Conservation (phyloP, 805 yeast species). For the Torulaspora gathmanii region DNA sequence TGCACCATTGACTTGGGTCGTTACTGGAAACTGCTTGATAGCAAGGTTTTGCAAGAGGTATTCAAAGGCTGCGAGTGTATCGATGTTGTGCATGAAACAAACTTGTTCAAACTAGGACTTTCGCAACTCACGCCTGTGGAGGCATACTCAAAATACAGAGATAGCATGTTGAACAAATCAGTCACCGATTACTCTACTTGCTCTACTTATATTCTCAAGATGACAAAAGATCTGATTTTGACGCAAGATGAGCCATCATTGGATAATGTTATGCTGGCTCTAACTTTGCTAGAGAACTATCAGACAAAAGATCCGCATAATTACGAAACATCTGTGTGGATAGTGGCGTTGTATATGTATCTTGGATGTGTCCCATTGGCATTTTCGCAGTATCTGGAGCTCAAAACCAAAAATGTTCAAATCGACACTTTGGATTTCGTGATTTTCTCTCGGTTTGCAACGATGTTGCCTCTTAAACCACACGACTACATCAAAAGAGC, state of each 20-base stretch:
- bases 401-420: constrained; percentile 73
- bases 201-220: constrained; percentile 58
- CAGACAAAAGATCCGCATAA: constrained; percentile 59
- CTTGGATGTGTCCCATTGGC: constrained; percentile 55
- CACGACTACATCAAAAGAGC: constrained; percentile 39
- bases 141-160: constrained; percentile 40
- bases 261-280: constrained; percentile 38
- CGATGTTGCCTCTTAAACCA: constrained; percentile 42
- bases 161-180: constrained; percentile 38
- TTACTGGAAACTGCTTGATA: constrained; percentile 31
- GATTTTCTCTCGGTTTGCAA: constrained; percentile 45
- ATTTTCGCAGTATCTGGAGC: constrained; percentile 43
- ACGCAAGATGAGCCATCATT: constrained; percentile 17
- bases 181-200: constrained; percentile 69
- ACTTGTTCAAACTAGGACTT: constrained; percentile 31
- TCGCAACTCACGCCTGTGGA: constrained; percentile 25
- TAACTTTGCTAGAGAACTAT: constrained; percentile 56
- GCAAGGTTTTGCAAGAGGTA: constrained; percentile 17
- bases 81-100: constrained; percentile 49
- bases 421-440: constrained; percentile 61
- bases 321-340: constrained; percentile 66
- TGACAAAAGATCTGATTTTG: constrained; percentile 40
- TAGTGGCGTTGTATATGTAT: constrained; percentile 55
- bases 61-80: constrained; percentile 22
- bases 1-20: constrained; percentile 56